Evolutionary conservation across 768 basidiomycete genomes (phyloP).

Genomic region (Calvatia gigantea): DNA sequence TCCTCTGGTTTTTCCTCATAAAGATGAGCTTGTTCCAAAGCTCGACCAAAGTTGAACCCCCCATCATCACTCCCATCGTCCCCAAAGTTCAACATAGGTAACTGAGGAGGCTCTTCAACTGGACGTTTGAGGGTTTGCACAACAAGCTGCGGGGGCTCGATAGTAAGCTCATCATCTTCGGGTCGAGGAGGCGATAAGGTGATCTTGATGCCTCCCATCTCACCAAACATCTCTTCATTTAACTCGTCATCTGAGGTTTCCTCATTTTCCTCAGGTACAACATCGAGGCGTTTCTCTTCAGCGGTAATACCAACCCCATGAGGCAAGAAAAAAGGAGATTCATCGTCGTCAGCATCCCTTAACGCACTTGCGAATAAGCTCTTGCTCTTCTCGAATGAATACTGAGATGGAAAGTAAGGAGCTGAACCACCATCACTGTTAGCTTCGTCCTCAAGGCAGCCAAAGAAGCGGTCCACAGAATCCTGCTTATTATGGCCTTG

Average conservation of each 20-base stretch:
- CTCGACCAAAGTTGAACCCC: slow-evolving; percentile 33
- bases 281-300: slow-evolving; percentile 42
- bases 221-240: slow-evolving; percentile 53
- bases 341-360: slow-evolving; percentile 49
- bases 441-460: slow-evolving; percentile 59
- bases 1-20: slow-evolving; percentile 15
- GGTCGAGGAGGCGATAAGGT: slow-evolving; percentile 61
- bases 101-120: slow-evolving; percentile 27
- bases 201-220: slow-evolving; percentile 71
- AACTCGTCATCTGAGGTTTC: slow-evolving; percentile 30
- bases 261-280: slow-evolving; percentile 27
- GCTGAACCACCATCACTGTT: slow-evolving; percentile 30
- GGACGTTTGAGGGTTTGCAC: slow-evolving; percentile 18
- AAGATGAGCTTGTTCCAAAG: slow-evolving; percentile 10
- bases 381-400: slow-evolving; percentile 55
- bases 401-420: slow-evolving; percentile 40
- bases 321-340: slow-evolving; percentile 44
- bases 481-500: slow-evolving; percentile 25
- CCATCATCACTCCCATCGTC: slow-evolving; percentile 26
- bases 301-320: slow-evolving; percentile 35
- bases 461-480: slow-evolving; percentile 77
- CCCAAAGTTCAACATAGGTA: slow-evolving; percentile 34
- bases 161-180: slow-evolving; percentile 28
- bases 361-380: slow-evolving; percentile 55
- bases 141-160: slow-evolving; percentile 25